Evolutionary conservation across 2,329 filamentous ascomycete genomes (phyloP).

Genomic region (Trichoderma harzianum): DNA sequence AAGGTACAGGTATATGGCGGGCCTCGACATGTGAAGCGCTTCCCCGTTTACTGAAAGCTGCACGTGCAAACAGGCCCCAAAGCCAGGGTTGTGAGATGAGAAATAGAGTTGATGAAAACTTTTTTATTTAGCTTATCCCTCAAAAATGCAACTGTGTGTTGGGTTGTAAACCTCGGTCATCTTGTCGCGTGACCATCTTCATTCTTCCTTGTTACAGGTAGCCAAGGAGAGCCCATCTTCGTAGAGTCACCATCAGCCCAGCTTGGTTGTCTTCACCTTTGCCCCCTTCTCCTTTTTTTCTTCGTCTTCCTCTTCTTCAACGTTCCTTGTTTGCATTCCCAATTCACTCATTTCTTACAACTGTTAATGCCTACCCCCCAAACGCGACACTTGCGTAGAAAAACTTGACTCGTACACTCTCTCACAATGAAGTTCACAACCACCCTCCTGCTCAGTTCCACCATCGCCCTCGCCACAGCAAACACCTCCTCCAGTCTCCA

Average conservation of each 20-base stretch:
- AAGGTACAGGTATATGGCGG: neutral
- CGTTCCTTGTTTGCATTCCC: neutral
- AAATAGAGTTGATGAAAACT: neutral
- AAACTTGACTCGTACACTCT: too few species aligned
- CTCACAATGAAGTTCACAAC: too few species aligned
- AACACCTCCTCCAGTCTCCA: too few species aligned
- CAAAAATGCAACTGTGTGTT: neutral
- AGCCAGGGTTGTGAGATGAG: neutral
- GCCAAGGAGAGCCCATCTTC: neutral
- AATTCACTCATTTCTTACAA: neutral
- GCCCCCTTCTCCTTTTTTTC: neutral
- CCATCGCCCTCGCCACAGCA: too few species aligned
- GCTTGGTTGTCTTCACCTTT: neutral
- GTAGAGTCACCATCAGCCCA: neutral
- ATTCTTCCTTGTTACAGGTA: neutral
- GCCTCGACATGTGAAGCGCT: neutral
- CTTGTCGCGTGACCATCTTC: neutral
- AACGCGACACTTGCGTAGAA: too few species aligned
- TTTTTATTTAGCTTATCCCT: neutral
- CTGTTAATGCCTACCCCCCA: neutral
- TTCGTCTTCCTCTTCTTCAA: neutral
- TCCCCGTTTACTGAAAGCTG: too few species aligned
- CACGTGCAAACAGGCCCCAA: too few species aligned
- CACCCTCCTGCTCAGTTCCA: too few species aligned
- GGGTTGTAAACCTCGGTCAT: neutral